phyloP scores from a whole-genome alignment of 2,329 filamentous ascomycete species.

The Monosporascus sp. region DNA sequence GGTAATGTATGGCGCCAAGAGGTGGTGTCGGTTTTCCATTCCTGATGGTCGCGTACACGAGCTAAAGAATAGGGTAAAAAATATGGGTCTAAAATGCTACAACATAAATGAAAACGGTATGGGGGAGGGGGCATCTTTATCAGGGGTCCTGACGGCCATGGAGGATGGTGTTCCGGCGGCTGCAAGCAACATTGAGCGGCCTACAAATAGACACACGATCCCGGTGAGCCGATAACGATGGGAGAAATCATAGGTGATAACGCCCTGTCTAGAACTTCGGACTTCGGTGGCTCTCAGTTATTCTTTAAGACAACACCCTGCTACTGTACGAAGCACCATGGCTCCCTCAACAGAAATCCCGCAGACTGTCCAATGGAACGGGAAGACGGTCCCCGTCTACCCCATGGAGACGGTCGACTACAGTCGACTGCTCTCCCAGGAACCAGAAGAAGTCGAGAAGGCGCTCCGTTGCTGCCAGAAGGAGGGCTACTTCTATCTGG shows the following conservation, averaged over 20 bases:
- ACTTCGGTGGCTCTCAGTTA: conserved; percentile 3
- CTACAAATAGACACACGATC: conserved; percentile 13
- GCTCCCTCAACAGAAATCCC: conserved; percentile 33
- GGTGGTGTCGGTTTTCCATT: conserved; percentile 4
- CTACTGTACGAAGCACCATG: conserved; percentile 23
- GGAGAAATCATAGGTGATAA: conserved; percentile 1
- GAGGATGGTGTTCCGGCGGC: conserved; percentile 16
- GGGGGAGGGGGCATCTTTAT: conserved; percentile 17
- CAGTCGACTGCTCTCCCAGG: conserved; percentile 46
- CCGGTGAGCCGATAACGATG: conserved; percentile 1
- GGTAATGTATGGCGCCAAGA: conserved; percentile 17
- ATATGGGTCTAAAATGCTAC: conserved; percentile 7
- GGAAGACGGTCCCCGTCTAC: conserved; percentile 45
- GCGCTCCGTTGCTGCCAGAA: conserved; percentile 43
- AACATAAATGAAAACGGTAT: conserved; percentile 15
- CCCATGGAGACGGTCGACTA: conserved; percentile 49
- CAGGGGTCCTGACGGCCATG: conserved; percentile 10
- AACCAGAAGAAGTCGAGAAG: conserved; percentile 48
- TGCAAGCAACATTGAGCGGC: conserved; percentile 5
- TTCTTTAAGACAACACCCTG: not conserved
- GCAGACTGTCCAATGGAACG: conserved; percentile 44
- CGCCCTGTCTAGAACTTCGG: conserved; percentile 1
- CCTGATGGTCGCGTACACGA: conserved; percentile 7
- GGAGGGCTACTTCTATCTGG: conserved; percentile 52
- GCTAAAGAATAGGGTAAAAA: conserved; percentile 3